phyloP scores from a whole-genome alignment of 2,329 filamentous ascomycete species.

The Alternaria angustiovoidea region DNA sequence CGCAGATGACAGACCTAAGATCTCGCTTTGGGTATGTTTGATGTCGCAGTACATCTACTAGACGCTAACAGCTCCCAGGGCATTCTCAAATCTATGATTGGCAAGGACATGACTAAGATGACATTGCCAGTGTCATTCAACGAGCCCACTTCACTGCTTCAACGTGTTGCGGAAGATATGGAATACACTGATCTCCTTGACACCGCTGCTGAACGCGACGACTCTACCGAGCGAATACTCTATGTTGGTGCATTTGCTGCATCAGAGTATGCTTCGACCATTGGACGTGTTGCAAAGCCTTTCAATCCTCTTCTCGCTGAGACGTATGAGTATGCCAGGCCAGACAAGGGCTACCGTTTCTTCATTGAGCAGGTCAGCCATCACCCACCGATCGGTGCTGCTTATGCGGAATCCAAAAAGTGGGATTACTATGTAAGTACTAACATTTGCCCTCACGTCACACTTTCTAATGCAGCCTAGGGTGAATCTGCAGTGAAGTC shows the following conservation, averaged over 20 bases:
- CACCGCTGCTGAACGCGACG: slow-evolving; percentile 80
- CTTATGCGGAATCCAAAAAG: slow-evolving; percentile 87
- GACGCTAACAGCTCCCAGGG: slow-evolving; percentile 64
- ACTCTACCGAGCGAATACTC: slow-evolving; percentile 89
- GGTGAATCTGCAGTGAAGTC: slow-evolving; percentile 95
- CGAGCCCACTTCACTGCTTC: slow-evolving; percentile 93
- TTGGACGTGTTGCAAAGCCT: slow-evolving; percentile 94
- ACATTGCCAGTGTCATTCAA: slow-evolving; percentile 98
- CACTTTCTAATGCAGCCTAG: slow-evolving; percentile 49
- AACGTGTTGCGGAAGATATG: slow-evolving; percentile 96
- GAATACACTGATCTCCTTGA: slow-evolving; percentile 95
- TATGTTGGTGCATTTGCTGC: slow-evolving; percentile 96
- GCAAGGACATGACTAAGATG: slow-evolving; percentile 99
- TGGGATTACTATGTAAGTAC: slow-evolving; percentile 86
- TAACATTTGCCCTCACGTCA: neutral
- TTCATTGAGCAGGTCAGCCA: slow-evolving; percentile 99
- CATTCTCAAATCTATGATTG: slow-evolving; percentile 99
- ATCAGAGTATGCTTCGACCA: slow-evolving; percentile 95
- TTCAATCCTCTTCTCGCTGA: slow-evolving; percentile 97
- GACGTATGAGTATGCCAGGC: slow-evolving; percentile 94
- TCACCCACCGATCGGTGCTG: slow-evolving; percentile 92
- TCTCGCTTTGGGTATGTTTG: slow-evolving; percentile 83
- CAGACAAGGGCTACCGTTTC: slow-evolving; percentile 97
- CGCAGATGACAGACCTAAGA: slow-evolving; percentile 89
- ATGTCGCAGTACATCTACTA: neutral